A percentile compares a stretch with the other conserved stretches of the same genome.
Evolutionary conservation across 2,329 filamentous ascomycete genomes (phyloP).

Genomic region (Arthroderma uncinatum): DNA sequence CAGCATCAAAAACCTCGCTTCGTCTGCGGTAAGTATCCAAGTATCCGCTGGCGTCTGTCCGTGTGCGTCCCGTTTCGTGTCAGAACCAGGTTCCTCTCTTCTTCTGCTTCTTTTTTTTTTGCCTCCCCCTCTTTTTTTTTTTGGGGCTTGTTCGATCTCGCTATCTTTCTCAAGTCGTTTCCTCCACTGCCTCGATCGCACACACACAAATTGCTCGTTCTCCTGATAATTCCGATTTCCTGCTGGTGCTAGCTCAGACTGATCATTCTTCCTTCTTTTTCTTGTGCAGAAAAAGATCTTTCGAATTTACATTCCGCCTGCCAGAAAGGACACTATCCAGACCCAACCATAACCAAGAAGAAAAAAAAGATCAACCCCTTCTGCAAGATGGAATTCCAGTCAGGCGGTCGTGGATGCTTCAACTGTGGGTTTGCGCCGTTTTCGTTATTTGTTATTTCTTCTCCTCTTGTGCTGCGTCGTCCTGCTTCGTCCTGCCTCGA

Average conservation of each 20-base stretch:
- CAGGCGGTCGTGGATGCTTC: slow-evolving; percentile 45
- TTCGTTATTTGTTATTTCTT: background rate
- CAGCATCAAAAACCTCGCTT: too few species aligned
- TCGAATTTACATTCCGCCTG: background rate
- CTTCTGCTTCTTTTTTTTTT: slow-evolving; percentile 7
- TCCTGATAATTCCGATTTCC: background rate
- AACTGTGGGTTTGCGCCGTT: slow-evolving; percentile 41
- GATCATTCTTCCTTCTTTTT: slow-evolving; percentile 1
- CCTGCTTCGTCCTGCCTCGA: background rate
- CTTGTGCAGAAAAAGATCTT: background rate
- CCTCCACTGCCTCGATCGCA: background rate
- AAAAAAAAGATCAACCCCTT: background rate
- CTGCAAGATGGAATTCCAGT: slow-evolving; percentile 40
- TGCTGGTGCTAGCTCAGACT: background rate
- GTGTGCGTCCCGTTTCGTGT: background rate
- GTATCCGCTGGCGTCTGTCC: background rate
- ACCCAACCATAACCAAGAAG: background rate
- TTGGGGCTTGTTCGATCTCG: background rate
- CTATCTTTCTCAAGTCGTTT: background rate
- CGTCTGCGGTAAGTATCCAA: background rate
- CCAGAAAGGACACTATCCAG: background rate
- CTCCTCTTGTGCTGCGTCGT: background rate
- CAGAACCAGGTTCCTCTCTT: background rate
- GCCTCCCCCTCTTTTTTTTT: slow-evolving; percentile 5
- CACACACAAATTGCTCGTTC: background rate